Evolutionary conservation across 495 filamentous ascomycete species (phyloP), one percentile per base, ranked within the genome.

Genomic region (Penicillium taxi): DNA sequence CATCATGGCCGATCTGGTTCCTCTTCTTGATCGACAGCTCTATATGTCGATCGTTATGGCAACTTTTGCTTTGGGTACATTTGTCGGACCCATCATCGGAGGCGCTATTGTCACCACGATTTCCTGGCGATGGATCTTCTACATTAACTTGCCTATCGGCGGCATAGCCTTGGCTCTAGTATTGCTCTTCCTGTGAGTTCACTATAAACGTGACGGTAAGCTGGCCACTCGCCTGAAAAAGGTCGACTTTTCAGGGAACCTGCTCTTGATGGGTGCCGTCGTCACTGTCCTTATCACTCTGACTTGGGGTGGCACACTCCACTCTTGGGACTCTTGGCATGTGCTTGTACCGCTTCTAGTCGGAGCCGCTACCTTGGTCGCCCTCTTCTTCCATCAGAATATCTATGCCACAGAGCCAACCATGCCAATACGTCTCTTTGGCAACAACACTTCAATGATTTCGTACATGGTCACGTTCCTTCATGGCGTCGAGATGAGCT

Each of bases 101-200:
- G 62, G 58, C 5, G 46, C 25, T 2, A 35, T 67, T 8, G 46
- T 42, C 2, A 25, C 45, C 4, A 20, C 36, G 25, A 58, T 62
- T 17, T 65, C 61, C 0, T 77, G 72, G 72, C 35, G 73, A 11
- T 77, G 74, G 77, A 70, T 75, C 26, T 83, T 83, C 47, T 84
- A 75, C 50, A 69, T 84, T 49, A 84, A 81, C 44, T 56, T 81
- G 4, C 50, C 66, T 12, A 53, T 80, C 6, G 63, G 64, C 21
- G 77, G 45, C 6, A 39, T 63, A 7, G 57, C 64, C 0, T 69
- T 78, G 0, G 54, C 68, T 14, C 69, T 73, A 28, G 6, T 81
- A 20, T 61, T 74, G 39, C 29, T 72, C 28, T 59, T 79, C 12
- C 68, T 73, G 3, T 45, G 55, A 2, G 42, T 65, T 14, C 55